These are phyloP conservation scores for Dryadomyces quercus-mongolicae DNA, from an alignment of 2,329 filamentous ascomycete genomes.

Conservation along the genomic window DNA sequence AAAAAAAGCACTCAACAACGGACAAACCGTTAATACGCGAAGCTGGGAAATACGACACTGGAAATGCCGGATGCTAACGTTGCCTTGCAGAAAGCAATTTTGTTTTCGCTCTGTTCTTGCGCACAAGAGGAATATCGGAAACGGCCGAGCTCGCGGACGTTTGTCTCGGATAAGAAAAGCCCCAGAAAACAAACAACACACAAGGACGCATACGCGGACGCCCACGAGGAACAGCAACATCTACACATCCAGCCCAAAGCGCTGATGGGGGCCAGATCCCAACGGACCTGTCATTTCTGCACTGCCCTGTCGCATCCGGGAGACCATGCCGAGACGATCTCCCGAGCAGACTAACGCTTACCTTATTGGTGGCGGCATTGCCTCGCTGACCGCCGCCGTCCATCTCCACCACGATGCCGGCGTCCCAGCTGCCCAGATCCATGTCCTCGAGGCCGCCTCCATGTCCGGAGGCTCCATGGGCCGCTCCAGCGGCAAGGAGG, in stretches of 20 bases:
- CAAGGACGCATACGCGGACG: too few species aligned
- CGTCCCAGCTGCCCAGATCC: slow-evolving; percentile 16
- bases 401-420: slow-evolving; percentile 18
- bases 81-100: not conserved
- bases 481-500: slow-evolving; percentile 1
- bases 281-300: not conserved
- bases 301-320: not conserved
- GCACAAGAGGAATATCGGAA: too few species aligned
- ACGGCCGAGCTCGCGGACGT: too few species aligned
- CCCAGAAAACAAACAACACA: too few species aligned
- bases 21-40: too few species aligned
- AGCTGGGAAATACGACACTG: not conserved
- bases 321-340: not conserved
- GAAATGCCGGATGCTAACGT: slow-evolving; percentile 1
- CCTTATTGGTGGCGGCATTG: slow-evolving; percentile 19
- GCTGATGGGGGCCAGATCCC: not conserved
- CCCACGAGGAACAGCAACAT: too few species aligned
- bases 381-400: slow-evolving; percentile 18
- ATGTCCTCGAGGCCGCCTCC: slow-evolving; percentile 16
- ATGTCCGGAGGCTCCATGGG: slow-evolving; percentile 15
- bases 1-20: too few species aligned
- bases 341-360: slow-evolving; percentile 16
- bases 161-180: not conserved
- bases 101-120: not conserved
- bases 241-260: too few species aligned